Conservation (phyloP, 2,329 filamentous ascomycete genomes). For the Fusarium veterinarium region DNA sequence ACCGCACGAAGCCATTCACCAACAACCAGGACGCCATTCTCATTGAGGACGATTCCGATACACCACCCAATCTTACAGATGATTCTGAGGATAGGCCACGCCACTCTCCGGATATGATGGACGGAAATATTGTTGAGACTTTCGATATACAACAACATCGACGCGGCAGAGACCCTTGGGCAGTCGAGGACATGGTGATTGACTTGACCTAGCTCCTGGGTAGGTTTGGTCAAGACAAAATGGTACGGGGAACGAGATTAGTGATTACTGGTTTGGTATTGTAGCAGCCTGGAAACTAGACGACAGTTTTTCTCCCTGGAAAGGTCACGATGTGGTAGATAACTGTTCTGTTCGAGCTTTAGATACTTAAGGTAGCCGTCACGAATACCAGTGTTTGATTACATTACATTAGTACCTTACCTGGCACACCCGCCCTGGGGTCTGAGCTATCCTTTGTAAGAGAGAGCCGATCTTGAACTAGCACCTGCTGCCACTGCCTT, state of each 20-base stretch:
- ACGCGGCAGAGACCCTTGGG: neutral
- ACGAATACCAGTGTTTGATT: slow-evolving; percentile 10
- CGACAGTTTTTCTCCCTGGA: slow-evolving; percentile 9
- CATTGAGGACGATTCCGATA: slow-evolving; percentile 42
- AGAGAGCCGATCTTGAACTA: neutral
- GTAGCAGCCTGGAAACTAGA: neutral
- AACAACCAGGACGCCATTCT: slow-evolving; percentile 38
- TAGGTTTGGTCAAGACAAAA: neutral
- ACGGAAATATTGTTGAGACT: slow-evolving; percentile 25
- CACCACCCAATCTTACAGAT: slow-evolving; percentile 1
- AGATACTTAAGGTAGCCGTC: slow-evolving; percentile 6
- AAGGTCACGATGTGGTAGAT: neutral
- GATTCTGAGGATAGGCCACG: slow-evolving; percentile 2
- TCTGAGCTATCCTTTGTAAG: neutral
- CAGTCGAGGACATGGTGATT: slow-evolving; percentile 26
- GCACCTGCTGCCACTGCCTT: neutral
- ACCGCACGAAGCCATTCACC: slow-evolving; percentile 49
- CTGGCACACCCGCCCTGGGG: neutral
- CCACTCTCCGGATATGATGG: slow-evolving; percentile 43
- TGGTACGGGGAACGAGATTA: neutral
- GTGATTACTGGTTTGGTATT: neutral
- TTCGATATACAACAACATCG: neutral
- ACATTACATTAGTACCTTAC: neutral
- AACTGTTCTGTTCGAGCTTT: neutral
- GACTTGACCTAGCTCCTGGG: slow-evolving; percentile 35